Percentiles rank a stretch among this genome's conserved stretches.
These are phyloP conservation scores for Bombardia bombarda DNA, from an alignment of 495 filamentous ascomycete genomes.

Conservation along the genomic window DNA sequence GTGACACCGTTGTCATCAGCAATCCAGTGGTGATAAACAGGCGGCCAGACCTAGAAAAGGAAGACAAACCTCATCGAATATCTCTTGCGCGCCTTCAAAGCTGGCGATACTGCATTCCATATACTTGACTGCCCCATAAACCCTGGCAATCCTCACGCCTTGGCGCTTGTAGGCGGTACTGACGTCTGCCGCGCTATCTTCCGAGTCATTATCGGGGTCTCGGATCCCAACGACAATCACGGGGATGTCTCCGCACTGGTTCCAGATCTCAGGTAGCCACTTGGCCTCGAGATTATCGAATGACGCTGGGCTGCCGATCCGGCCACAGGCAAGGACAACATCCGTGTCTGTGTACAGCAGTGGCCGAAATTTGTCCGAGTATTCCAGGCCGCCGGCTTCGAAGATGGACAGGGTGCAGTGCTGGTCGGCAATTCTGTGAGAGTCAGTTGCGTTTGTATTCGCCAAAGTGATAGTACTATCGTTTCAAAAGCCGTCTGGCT, in stretches of 20 bases:
- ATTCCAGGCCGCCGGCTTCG: background rate
- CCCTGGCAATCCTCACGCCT: background rate
- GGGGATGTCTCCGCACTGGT: background rate
- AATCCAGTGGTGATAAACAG: too few relatives aligned
- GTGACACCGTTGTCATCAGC: too few relatives aligned
- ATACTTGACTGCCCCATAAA: background rate
- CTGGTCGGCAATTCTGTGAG: background rate
- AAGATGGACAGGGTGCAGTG: background rate
- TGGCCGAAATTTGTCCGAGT: background rate
- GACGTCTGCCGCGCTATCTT: background rate
- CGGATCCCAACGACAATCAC: background rate
- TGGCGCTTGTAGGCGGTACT: background rate
- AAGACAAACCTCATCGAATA: background rate
- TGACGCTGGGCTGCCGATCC: background rate
- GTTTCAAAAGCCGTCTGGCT: background rate
- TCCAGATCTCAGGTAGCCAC: background rate
- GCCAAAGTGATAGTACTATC: background rate
- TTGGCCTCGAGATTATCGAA: background rate
- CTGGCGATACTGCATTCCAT: background rate
- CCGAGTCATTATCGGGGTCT: background rate
- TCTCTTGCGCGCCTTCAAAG: background rate
- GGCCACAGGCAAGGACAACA: background rate
- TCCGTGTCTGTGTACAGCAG: background rate
- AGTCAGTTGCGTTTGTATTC: background rate
- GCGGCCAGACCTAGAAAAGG: too few relatives aligned